These are phyloP conservation scores for Blepharisma stoltei DNA, from an alignment of 73 alveolate species.

Conservation along the genomic window DNA sequence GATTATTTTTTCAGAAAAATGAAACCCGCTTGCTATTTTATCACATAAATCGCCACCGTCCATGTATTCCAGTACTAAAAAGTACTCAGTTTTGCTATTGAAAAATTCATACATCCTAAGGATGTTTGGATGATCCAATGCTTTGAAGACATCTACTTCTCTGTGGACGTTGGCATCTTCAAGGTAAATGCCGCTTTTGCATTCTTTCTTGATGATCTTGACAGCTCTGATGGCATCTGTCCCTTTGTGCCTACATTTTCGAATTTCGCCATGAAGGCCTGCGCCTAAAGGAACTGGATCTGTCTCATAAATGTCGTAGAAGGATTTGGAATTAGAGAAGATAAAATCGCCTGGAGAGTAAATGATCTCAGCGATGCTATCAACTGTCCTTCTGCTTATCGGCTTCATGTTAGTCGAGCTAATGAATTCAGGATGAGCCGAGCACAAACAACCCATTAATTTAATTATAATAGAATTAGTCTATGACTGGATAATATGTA, in stretches of 20 bases:
- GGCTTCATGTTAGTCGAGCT: no score
- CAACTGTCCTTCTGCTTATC: no score
- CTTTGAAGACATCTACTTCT: not conserved
- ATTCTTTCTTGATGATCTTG: not conserved
- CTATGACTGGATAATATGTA: no score
- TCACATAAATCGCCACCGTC: conserved; percentile 32
- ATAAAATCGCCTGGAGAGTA: no score
- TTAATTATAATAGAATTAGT: no score
- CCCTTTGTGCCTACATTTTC: not conserved
- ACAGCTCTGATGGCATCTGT: not conserved
- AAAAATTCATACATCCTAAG: conserved; percentile 28
- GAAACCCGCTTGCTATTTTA: conserved; percentile 17
- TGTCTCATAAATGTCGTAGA: no score
- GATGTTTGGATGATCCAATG: conserved; percentile 28
- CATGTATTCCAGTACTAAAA: conserved; percentile 29
- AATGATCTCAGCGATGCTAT: no score
- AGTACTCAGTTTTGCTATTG: not conserved
- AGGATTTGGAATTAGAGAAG: no score
- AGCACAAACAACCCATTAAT: no score
- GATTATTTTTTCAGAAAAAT: conserved; percentile 34
- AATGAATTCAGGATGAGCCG: no score
- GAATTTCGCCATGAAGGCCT: conserved; percentile 23
- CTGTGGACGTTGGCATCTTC: not conserved
- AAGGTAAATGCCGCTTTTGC: not conserved
- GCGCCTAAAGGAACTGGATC: conserved; percentile 4